phyloP scores from a whole-genome alignment of 2,329 filamentous ascomycete genomes.

The Lecanosticta acicola region DNA sequence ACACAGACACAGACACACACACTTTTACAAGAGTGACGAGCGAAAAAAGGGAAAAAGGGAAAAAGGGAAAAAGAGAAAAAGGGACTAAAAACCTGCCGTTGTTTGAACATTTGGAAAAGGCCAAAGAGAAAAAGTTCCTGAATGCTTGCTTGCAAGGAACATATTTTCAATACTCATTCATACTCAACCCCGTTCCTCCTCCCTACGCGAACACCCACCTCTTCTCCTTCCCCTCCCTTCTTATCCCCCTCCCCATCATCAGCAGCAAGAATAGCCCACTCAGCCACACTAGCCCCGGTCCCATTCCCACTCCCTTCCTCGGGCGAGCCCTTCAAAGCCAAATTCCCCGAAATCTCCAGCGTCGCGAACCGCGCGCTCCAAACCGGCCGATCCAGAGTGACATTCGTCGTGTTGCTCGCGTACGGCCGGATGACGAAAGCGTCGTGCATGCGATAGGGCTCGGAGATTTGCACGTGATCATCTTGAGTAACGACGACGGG shows the following conservation, averaged over 20 bases:
- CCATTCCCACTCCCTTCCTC: constrained; percentile 30
- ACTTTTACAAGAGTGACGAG: too few relatives aligned
- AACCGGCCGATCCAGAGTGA: constrained; percentile 35
- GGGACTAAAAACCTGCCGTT: too few relatives aligned
- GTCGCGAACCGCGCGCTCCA: constrained; percentile 43
- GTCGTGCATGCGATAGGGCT: constrained; percentile 36
- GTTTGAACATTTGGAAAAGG: too few relatives aligned
- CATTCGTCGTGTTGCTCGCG: constrained; percentile 42
- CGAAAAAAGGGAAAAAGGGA: too few relatives aligned
- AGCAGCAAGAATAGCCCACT: constrained; percentile 38
- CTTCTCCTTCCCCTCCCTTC: constrained; percentile 9
- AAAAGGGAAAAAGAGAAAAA: too few relatives aligned
- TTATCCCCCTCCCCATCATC: not conserved
- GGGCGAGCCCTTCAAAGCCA: constrained; percentile 29
- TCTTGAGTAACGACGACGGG: constrained; percentile 20
- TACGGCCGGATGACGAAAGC: constrained; percentile 38
- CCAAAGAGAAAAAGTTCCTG: too few relatives aligned
- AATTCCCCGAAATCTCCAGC: constrained; percentile 46
- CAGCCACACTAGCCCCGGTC: constrained; percentile 48
- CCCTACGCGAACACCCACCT: not conserved
- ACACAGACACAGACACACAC: too few relatives aligned
- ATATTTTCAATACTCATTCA: too few relatives aligned
- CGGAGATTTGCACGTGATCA: constrained; percentile 36
- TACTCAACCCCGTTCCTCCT: too few relatives aligned
- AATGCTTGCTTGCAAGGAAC: too few relatives aligned